Base-by-base conservation (phyloP, 2,329 filamentous ascomycete species). In the Pestalotiopsis sp. region DNA sequence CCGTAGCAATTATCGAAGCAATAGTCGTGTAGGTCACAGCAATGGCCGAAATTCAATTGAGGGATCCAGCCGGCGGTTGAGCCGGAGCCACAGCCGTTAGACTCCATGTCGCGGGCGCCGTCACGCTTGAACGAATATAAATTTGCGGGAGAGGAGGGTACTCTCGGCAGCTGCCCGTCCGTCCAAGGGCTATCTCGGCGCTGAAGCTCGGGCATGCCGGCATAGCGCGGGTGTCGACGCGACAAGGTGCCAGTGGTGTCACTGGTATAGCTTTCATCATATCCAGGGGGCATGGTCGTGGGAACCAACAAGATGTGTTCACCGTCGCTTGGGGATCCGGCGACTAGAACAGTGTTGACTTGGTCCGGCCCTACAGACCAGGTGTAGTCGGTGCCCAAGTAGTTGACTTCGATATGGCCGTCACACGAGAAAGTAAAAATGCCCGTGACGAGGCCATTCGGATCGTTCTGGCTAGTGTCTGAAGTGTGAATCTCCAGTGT, bases 351-450 rank as follows among this genome's bases (percentile, higher is more conserved):
- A 14, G 58, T 60, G 27, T 60, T 60, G 20, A 60, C 58, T 27
- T 36, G 12, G 27, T 66, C 63, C 27, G 23, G 17, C 3, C 45
- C 20, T 5, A 66, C 12, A 17, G 7, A 9, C 63, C 63, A 66
- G n/a, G 45, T 57, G 27, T 66, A 66, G 23, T 38, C 63, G 41
- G 27, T 57, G 17, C 23, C 13, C 45, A 31, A n/a, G 23, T 66
- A 25, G 25, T 23, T 66, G 27, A 66, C 20, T 1, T 31, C 41
- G 45, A 66, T 57, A 57, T 23, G 45, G 63, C 45, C 63, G 0
- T 66, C 63, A 36, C 63, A 66, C 6, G 63, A 66, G 45, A 66
- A 66, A 23, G 23, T 39, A 41, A 66, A 66, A 23, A 66, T 66
- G 63, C 63, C 38, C 7, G 63, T 66, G 63, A 66, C 38, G 14